These are phyloP conservation scores for Leptosphaerulina australis DNA, from an alignment of 2,329 filamentous ascomycete species.

Conservation along the genomic window DNA sequence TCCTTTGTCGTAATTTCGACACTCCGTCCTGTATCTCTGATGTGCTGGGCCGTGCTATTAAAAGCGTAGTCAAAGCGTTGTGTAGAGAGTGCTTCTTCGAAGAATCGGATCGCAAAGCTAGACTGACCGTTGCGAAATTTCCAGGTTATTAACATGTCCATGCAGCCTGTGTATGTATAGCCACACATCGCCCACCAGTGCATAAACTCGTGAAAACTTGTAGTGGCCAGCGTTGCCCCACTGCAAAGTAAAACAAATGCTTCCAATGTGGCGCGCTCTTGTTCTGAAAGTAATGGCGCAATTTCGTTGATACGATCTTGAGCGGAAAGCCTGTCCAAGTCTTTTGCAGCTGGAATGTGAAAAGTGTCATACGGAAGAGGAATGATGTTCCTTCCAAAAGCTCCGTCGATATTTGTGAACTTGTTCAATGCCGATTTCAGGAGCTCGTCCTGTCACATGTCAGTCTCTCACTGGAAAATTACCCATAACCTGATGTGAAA, in stretches of 20 bases:
- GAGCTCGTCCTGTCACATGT: slow-evolving; percentile 27
- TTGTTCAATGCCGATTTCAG: slow-evolving; percentile 46
- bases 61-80: slow-evolving; percentile 53
- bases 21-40: slow-evolving; percentile 35
- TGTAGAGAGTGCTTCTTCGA: slow-evolving; percentile 51
- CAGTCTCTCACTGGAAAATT: background rate
- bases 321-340: slow-evolving; percentile 37
- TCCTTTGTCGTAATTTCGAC: slow-evolving; percentile 47
- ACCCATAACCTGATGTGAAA: background rate
- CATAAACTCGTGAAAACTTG: slow-evolving; percentile 56
- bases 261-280: slow-evolving; percentile 52
- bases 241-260: slow-evolving; percentile 53
- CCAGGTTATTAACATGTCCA: slow-evolving; percentile 50
- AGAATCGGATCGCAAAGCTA: slow-evolving; percentile 54
- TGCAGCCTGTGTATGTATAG: slow-evolving; percentile 46
- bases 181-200: slow-evolving; percentile 52
- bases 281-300: slow-evolving; percentile 45
- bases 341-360: slow-evolving; percentile 11
- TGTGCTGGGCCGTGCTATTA: slow-evolving; percentile 45
- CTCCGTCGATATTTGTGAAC: slow-evolving; percentile 56
- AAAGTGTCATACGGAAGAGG: slow-evolving; percentile 50
- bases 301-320: slow-evolving; percentile 54
- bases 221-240: slow-evolving; percentile 52
- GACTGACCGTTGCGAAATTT: slow-evolving; percentile 52
- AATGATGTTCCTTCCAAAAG: slow-evolving; percentile 46